Base-by-base conservation (phyloP, 1,284 basidiomycete species). In the Gymnopus androsaceus region DNA sequence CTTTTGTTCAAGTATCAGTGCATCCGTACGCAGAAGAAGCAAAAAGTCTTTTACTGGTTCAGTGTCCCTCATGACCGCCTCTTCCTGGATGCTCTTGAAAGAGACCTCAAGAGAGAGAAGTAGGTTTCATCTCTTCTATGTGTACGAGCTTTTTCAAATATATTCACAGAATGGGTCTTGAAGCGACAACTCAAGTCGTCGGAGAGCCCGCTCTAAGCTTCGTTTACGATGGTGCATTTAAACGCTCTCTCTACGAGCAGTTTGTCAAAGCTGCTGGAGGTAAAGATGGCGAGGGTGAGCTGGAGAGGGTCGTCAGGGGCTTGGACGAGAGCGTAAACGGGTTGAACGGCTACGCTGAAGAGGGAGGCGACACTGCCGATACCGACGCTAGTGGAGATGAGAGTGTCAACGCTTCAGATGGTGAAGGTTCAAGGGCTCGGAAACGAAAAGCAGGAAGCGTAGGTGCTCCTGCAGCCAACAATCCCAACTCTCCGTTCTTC, bases 1-100 rank as follows among this genome's bases (percentile, higher is more conserved):
- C 79, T 95, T 31, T 76, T 97, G 14, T 96, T 95, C 84, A 94
- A 94, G 71, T 94, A 92, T 65, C 92, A 94, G 66, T 95, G 93
- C 70, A 95, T 97, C 61, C 85, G 94, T 40, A 96, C 94, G 0
- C 94, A 96, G 70, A 97, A 96, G 80, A 95, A 95, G 75, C 94
- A 95, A 75, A 94, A 94, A 69, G 91, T 92, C 21, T 96, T 95
- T 67, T 95, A 92, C 71, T 96, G 94, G 93, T 75, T 71, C 62
- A 75, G 69, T 1, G 94, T 96, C 11, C 93, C 93, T 3, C 94
- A 96, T 61, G 94, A 96, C 71, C 88, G 94, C n/a, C 85, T 96
- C 50, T 95, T 96, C 77, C 84, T 96, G 49, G 94, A 96, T 67
- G 94, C 94, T 25, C 82, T 96, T 37, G 94, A 96, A 70, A 88